Evolutionary conservation across 768 basidiomycete genomes (phyloP).

Genomic region (Fibroporia radiculosa): DNA sequence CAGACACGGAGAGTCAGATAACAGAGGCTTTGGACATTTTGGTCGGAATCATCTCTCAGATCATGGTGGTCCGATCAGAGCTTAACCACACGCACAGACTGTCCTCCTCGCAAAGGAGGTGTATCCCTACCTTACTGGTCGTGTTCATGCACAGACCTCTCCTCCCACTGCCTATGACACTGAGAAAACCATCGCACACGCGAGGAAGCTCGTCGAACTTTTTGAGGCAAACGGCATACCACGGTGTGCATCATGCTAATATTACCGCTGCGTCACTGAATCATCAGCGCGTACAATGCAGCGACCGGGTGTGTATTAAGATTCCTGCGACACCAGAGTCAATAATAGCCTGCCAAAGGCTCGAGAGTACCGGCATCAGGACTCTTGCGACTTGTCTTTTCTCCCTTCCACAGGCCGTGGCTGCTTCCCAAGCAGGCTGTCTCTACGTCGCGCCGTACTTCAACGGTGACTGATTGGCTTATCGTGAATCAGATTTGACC

Average conservation of each 20-base stretch:
- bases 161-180: conserved; percentile 35
- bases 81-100: conserved; percentile 23
- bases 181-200: conserved; percentile 34
- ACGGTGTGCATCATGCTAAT: conserved; percentile 17
- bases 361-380: conserved; percentile 38
- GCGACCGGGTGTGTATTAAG: conserved; percentile 52
- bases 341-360: conserved; percentile 39
- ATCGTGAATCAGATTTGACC: neutral
- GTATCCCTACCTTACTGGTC: conserved; percentile 32
- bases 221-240: conserved; percentile 38
- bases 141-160: conserved; percentile 38
- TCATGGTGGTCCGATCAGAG: neutral
- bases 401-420: conserved; percentile 46
- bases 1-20: conserved; percentile 20
- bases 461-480: conserved; percentile 30
- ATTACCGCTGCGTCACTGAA: neutral
- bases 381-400: conserved; percentile 51
- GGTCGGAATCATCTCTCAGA: conserved; percentile 19
- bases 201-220: conserved; percentile 30
- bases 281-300: conserved; percentile 18
- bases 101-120: conserved; percentile 37
- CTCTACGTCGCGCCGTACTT: conserved; percentile 49
- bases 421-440: conserved; percentile 46
- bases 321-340: conserved; percentile 49
- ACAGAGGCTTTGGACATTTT: conserved; percentile 32